Evolutionary conservation across 2,329 filamentous ascomycete genomes (phyloP), one percentile per base, ranked within the genome.

Genomic region (Acephala macrosclerotiorum): DNA sequence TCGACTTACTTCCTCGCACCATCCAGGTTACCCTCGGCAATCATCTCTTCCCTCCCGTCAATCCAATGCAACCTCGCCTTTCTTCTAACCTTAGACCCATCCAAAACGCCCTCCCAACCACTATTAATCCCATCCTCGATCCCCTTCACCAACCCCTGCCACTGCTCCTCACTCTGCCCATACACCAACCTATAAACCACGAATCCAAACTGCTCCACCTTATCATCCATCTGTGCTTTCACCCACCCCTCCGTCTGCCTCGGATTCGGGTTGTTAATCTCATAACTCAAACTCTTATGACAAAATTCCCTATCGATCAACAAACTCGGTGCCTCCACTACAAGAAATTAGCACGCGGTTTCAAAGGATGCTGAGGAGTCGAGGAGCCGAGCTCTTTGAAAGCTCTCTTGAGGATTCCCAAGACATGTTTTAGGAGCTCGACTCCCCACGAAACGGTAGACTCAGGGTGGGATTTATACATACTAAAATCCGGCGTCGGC

Each of bases 61-160:
- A 73, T 64, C 71, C 71, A 72, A 36, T 71, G 62, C 14, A 72
- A 25, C 1, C 29, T 66, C 9, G 68, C 68, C 29, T 73, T 73
- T 12, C 42, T 47, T 26, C 64, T 70, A 20, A 66, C 45, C 2
- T 45, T 61, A 12, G 68, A 62, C 1, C 60, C 62, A 20, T 60
- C 66, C 9, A 70, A 16, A 29, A 68, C 35, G 8, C 63, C 70
- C 9, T 68, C 66, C 65, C 65, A 68, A 9, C 66, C 70, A 35
- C 61, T 66, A 12, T 69, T 64, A 33, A 73, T 40, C 12, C 55
- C 63, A 7, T 57, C 29, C 20, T 68, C 62, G 2, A 73, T 45
- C 6, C 56, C 58, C 26, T 38, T 45, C 26, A 62, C 3, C 18
- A 64, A 65, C 3, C 57, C 33, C 22, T 61, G 58, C 70, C 68